These are phyloP conservation scores for Aspergillus sp. DNA, from an alignment of 2,329 filamentous ascomycete species.

Conservation along the genomic window DNA sequence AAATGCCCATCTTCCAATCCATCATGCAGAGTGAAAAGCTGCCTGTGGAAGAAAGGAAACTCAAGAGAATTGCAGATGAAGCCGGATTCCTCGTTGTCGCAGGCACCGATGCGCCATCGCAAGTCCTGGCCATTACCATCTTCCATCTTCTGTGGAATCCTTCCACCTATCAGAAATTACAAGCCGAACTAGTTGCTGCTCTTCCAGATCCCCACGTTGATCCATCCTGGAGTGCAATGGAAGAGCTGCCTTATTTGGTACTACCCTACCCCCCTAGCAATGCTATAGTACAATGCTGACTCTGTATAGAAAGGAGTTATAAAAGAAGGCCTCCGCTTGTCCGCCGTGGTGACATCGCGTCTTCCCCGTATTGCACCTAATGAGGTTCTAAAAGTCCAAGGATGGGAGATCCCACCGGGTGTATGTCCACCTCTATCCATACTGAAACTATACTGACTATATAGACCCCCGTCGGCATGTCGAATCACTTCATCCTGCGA, in stretches of 20 bases:
- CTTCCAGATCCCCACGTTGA: background rate
- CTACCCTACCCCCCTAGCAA: background rate
- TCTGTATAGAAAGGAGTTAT: slow-evolving; percentile 18
- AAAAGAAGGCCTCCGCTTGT: slow-evolving; percentile 23
- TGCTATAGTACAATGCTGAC: background rate
- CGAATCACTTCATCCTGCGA: slow-evolving; percentile 11
- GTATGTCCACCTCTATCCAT: slow-evolving; percentile 3
- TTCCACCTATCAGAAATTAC: slow-evolving; percentile 1
- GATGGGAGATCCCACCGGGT: slow-evolving; percentile 15
- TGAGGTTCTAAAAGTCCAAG: slow-evolving; percentile 7
- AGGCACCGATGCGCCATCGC: slow-evolving; percentile 10
- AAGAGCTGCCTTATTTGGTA: slow-evolving; percentile 10
- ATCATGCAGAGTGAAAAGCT: slow-evolving; percentile 5
- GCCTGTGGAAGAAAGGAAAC: slow-evolving; percentile 5
- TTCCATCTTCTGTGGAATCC: slow-evolving; percentile 11
- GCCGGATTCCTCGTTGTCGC: slow-evolving; percentile 12
- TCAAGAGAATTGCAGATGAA: slow-evolving; percentile 6
- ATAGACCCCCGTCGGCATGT: slow-evolving; percentile 16
- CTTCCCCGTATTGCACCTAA: slow-evolving; percentile 15
- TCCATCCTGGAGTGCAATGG: slow-evolving; percentile 1
- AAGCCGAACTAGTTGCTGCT: slow-evolving; percentile 2
- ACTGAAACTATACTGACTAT: background rate
- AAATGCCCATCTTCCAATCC: slow-evolving; percentile 5
- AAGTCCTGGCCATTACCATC: slow-evolving; percentile 9
- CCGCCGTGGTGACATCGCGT: slow-evolving; percentile 12